phyloP scores from a whole-genome alignment of 345 rosid species.

The Gossypium stocksii region DNA sequence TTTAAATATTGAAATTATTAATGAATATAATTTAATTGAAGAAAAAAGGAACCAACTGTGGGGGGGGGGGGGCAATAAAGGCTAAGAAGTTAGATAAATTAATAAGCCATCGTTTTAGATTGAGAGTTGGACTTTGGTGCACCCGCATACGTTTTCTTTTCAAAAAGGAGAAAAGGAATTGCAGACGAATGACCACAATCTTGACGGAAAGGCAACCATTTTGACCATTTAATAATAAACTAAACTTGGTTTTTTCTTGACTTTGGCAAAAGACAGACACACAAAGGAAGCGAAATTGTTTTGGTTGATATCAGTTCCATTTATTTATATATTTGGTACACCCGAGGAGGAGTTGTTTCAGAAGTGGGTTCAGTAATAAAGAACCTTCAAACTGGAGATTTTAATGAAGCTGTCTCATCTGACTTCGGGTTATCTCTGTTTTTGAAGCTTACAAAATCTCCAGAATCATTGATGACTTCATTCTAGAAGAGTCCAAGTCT shows the following conservation, averaged over 20 bases:
- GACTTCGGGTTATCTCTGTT: no score
- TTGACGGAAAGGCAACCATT: background rate
- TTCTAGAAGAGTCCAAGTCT: no score
- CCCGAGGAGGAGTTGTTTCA: background rate
- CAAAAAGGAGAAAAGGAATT: background rate
- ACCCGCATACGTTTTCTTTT: background rate
- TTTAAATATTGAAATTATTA: no score
- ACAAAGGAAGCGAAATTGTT: background rate
- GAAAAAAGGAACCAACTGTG: no score
- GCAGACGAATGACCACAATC: background rate
- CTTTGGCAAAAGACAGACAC: background rate
- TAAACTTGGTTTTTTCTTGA: background rate
- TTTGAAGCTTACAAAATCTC: no score
- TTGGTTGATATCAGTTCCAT: background rate
- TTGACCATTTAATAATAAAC: background rate
- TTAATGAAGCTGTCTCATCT: background rate
- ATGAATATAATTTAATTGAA: no score
- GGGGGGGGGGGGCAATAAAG: background rate
- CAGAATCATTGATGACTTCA: no score
- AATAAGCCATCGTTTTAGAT: background rate
- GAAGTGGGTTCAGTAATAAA: background rate
- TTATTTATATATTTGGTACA: background rate
- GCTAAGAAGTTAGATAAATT: background rate
- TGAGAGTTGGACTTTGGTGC: background rate
- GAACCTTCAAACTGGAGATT: constrained; percentile 12